Conservation (phyloP, 2,329 filamentous ascomycete species). For the Diplodia scrobiculata region DNA sequence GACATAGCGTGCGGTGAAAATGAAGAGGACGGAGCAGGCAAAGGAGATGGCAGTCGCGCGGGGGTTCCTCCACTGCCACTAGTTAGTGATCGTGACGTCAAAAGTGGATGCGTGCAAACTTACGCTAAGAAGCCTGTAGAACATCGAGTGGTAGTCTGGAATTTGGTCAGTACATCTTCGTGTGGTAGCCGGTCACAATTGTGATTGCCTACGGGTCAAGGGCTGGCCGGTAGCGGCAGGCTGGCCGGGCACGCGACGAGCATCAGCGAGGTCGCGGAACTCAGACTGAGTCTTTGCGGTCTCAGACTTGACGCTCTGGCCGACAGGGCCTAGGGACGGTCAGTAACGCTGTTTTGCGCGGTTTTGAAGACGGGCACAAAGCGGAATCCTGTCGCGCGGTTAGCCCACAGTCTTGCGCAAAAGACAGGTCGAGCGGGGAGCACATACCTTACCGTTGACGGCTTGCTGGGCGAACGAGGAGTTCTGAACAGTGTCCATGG, state of each 20-base stretch:
- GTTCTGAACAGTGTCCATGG: slow-evolving; percentile 53
- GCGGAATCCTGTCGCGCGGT: slow-evolving; percentile 26
- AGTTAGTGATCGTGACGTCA: slow-evolving; percentile 30
- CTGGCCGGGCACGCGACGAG: slow-evolving; percentile 56
- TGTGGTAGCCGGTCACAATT: neutral
- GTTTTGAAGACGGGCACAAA: slow-evolving; percentile 17
- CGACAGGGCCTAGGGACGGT: slow-evolving; percentile 54
- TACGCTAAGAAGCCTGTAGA: slow-evolving; percentile 66
- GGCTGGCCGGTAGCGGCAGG: slow-evolving; percentile 63
- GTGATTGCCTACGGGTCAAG: slow-evolving; percentile 57
- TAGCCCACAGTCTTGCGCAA: slow-evolving; percentile 20
- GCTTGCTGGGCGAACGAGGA: slow-evolving; percentile 54
- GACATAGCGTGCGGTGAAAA: slow-evolving; percentile 65
- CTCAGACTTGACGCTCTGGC: slow-evolving; percentile 60
- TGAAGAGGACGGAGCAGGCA: slow-evolving; percentile 58
- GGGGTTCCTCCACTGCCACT: slow-evolving; percentile 64
- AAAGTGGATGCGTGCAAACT: slow-evolving; percentile 36
- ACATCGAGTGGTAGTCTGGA: slow-evolving; percentile 66
- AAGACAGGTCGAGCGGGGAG: slow-evolving; percentile 8
- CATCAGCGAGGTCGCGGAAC: slow-evolving; percentile 60
- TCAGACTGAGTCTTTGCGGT: slow-evolving; percentile 59
- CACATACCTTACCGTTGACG: slow-evolving; percentile 50
- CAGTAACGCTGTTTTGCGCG: slow-evolving; percentile 32
- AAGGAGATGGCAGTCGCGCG: slow-evolving; percentile 65
- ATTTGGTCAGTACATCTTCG: slow-evolving; percentile 22